These are phyloP conservation scores for Microsporum canis DNA, from an alignment of 2,329 filamentous ascomycete species.

Conservation along the genomic window DNA sequence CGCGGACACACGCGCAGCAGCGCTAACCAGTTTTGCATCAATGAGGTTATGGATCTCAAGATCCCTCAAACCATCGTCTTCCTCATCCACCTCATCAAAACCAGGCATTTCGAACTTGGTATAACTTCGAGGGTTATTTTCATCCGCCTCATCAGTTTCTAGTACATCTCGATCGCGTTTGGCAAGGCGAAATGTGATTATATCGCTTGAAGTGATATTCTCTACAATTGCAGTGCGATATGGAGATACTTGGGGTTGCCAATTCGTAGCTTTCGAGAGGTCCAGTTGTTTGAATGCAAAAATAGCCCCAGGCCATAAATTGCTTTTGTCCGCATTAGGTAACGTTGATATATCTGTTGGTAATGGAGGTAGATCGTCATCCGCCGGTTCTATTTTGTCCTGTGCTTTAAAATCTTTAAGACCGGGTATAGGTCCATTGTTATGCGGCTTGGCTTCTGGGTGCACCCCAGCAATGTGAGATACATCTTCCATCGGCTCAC, in stretches of 20 bases:
- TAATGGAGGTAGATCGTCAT: constrained; percentile 39
- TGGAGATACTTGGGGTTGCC: constrained; percentile 38
- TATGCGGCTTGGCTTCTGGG: not conserved
- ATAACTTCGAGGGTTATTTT: constrained; percentile 61
- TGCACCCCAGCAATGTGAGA: not conserved
- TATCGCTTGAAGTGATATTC: constrained; percentile 42
- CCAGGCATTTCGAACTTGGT: constrained; percentile 66
- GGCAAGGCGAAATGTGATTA: constrained; percentile 54
- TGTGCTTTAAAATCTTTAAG: not conserved
- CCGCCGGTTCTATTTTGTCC: not conserved
- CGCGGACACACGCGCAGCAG: constrained; percentile 14
- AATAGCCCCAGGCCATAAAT: constrained; percentile 28
- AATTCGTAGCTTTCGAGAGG: constrained; percentile 37
- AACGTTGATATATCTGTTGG: constrained; percentile 53
- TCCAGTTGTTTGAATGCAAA: constrained; percentile 40
- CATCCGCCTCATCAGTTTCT: constrained; percentile 49
- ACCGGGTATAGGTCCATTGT: not conserved
- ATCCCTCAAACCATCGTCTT: constrained; percentile 51
- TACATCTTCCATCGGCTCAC: not conserved
- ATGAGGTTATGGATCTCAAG: constrained; percentile 53
- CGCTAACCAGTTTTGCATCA: constrained; percentile 54
- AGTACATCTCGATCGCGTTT: constrained; percentile 51
- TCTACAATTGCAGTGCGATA: constrained; percentile 57
- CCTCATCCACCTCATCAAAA: constrained; percentile 44
- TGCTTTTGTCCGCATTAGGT: constrained; percentile 34